A percentile compares a stretch with the other conserved stretches of the same genome.
phyloP scores from a whole-genome alignment of 768 basidiomycete species.

The Lactarius vividus region DNA sequence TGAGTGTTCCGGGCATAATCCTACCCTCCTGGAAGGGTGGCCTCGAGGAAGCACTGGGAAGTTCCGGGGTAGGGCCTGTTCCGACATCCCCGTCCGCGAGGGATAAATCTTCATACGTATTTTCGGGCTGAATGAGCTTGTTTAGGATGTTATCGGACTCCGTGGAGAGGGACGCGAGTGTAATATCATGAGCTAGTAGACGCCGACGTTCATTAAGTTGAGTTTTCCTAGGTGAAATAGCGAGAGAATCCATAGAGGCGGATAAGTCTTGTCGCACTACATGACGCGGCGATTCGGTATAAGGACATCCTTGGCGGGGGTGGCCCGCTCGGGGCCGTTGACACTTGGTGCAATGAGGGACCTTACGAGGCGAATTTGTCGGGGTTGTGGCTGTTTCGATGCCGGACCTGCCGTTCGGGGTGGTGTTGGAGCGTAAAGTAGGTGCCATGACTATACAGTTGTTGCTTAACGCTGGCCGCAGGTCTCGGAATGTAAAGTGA shows the following conservation, averaged over 20 bases:
- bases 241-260: slow-evolving; percentile 20
- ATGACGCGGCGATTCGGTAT: slow-evolving; percentile 23
- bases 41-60: not conserved
- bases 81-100: slow-evolving; percentile 1
- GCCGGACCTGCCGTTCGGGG: slow-evolving; percentile 13
- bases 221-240: slow-evolving; percentile 21
- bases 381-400: slow-evolving; percentile 29
- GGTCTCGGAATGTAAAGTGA: not conserved
- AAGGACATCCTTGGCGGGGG: slow-evolving; percentile 63
- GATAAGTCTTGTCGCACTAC: slow-evolving; percentile 11
- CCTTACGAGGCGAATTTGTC: slow-evolving; percentile 46
- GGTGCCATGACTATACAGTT: slow-evolving; percentile 17
- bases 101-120: slow-evolving; percentile 35
- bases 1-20: slow-evolving; percentile 28
- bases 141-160: slow-evolving; percentile 48
- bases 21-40: slow-evolving; percentile 18
- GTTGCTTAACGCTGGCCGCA: not conserved
- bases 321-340: slow-evolving; percentile 56
- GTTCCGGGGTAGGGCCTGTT: not conserved
- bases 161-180: slow-evolving; percentile 50
- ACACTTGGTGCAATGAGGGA: slow-evolving; percentile 55
- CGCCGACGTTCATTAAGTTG: slow-evolving; percentile 30
- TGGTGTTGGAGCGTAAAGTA: slow-evolving; percentile 17
- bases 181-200: slow-evolving; percentile 37
- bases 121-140: slow-evolving; percentile 45